A percentile compares a stretch with the other conserved stretches of the same genome.
These are phyloP conservation scores for Candida sanyaensis DNA, from an alignment of 1,139 yeast species.

Conservation along the genomic window DNA sequence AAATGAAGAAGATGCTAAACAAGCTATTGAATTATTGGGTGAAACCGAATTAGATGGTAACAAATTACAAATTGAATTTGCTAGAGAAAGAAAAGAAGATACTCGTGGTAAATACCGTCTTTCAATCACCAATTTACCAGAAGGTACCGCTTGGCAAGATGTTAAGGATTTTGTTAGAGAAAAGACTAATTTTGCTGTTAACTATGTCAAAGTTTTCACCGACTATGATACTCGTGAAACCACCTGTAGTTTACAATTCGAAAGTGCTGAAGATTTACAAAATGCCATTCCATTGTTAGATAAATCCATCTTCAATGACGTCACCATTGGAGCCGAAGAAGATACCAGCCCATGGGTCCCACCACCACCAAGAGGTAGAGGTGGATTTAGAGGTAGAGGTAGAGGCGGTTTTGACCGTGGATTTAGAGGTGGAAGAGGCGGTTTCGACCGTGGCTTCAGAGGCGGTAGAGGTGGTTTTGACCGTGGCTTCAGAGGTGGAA, in stretches of 20 bases:
- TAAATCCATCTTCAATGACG: conserved; percentile 72
- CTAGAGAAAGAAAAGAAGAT: conserved; percentile 60
- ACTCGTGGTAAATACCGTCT: conserved; percentile 74
- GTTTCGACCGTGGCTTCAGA: conserved; percentile 34
- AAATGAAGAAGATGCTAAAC: conserved; percentile 62
- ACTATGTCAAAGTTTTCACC: conserved; percentile 71
- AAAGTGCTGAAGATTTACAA: conserved; percentile 70
- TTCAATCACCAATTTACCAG: conserved; percentile 67
- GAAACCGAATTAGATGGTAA: conserved; percentile 62
- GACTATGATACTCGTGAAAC: conserved; percentile 62
- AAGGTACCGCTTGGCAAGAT: conserved; percentile 83
- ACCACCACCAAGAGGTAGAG: conserved; percentile 58
- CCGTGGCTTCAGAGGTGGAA: neutral
- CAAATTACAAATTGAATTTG: conserved; percentile 66
- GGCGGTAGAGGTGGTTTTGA: conserved; percentile 22
- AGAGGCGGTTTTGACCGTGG: conserved; percentile 40
- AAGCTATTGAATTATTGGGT: conserved; percentile 65
- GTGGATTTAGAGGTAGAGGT: conserved; percentile 40
- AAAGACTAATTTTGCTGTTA: conserved; percentile 62
- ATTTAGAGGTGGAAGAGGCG: conserved; percentile 45
- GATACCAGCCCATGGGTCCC: conserved; percentile 81
- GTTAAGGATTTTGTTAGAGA: conserved; percentile 79
- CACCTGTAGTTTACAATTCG: conserved; percentile 78
- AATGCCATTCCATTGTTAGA: conserved; percentile 68
- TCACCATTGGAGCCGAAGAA: conserved; percentile 67